Conservation (phyloP, 768 basidiomycete species). For the Myochromella boudieri region DNA sequence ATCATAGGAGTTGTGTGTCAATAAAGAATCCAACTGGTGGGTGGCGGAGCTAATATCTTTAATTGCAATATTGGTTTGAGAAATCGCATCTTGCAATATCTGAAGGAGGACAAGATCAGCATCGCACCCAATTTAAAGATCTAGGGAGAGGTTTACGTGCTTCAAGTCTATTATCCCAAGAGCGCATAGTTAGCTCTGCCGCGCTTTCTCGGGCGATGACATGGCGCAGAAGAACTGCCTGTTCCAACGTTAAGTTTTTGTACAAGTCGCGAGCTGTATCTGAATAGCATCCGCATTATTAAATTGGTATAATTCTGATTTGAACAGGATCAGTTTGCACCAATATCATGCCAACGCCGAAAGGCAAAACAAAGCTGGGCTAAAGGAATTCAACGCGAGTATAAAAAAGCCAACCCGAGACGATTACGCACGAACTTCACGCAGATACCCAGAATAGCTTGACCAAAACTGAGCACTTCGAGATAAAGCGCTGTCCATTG, state of each 20-base stretch:
- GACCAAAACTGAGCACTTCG: slow-evolving; percentile 85
- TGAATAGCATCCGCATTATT: slow-evolving; percentile 22
- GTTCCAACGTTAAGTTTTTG: slow-evolving; percentile 62
- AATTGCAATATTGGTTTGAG: slow-evolving; percentile 7
- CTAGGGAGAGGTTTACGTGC: slow-evolving; percentile 17
- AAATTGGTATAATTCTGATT: no score
- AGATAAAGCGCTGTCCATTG: slow-evolving; percentile 56
- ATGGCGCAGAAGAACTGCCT: slow-evolving; percentile 46
- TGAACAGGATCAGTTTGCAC: slow-evolving; percentile 33
- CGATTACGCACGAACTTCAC: slow-evolving; percentile 67
- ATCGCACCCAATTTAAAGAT: neutral
- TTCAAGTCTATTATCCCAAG: slow-evolving; percentile 28
- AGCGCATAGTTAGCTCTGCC: slow-evolving; percentile 23
- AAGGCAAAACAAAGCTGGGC: slow-evolving; percentile 79
- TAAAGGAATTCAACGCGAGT: slow-evolving; percentile 22
- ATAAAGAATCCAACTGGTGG: neutral
- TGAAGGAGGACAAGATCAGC: neutral
- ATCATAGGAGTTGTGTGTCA: slow-evolving; percentile 1
- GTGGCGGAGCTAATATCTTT: slow-evolving; percentile 1
- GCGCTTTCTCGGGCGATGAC: slow-evolving; percentile 44
- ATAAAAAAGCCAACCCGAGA: slow-evolving; percentile 2
- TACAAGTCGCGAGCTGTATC: slow-evolving; percentile 68
- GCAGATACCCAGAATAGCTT: slow-evolving; percentile 80
- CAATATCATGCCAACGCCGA: slow-evolving; percentile 73
- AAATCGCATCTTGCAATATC: slow-evolving; percentile 15